Percentiles rank a stretch among this genome's conserved stretches.
phyloP scores from a whole-genome alignment of 345 rosid genomes.

The Euphorbia peplus region DNA sequence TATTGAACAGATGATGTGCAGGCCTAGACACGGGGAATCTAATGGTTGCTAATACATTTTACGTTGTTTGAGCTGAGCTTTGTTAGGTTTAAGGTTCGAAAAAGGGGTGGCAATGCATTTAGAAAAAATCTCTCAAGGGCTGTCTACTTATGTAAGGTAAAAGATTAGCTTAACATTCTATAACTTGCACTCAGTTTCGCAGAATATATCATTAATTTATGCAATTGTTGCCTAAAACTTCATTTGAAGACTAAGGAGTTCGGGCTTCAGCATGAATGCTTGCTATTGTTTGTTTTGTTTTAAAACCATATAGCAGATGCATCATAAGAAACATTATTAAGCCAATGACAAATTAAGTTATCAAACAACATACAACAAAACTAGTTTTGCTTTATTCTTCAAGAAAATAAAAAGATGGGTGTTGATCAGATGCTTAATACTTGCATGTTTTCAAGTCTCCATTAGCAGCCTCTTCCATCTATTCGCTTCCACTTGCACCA shows the following conservation, averaged over 20 bases:
- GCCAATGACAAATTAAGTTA: too few species aligned
- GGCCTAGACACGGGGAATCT: conserved; percentile 44
- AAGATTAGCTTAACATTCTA: conserved; percentile 5
- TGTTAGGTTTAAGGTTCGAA: background rate
- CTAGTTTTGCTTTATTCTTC: background rate
- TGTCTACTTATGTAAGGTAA: conserved; percentile 21
- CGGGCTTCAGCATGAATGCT: too few species aligned
- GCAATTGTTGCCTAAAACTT: too few species aligned
- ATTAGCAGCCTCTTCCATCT: background rate
- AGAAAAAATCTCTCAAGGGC: conserved; percentile 13
- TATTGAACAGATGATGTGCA: conserved; percentile 72
- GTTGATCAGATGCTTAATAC: background rate
- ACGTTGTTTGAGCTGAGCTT: background rate
- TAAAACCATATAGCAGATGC: too few species aligned
- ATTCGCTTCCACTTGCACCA: background rate
- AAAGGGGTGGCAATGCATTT: background rate
- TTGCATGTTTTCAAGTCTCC: background rate
- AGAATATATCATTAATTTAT: too few species aligned
- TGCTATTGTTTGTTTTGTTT: too few species aligned
- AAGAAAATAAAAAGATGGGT: too few species aligned
- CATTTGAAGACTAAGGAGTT: too few species aligned
- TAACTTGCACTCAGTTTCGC: too few species aligned
- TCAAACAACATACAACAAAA: too few species aligned
- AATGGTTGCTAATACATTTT: conserved; percentile 34
- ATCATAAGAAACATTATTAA: too few species aligned